Percentiles rank a stretch among this genome's conserved stretches.
Conservation (phyloP, 2,329 filamentous ascomycete genomes). For the Rosellinia necatrix region DNA sequence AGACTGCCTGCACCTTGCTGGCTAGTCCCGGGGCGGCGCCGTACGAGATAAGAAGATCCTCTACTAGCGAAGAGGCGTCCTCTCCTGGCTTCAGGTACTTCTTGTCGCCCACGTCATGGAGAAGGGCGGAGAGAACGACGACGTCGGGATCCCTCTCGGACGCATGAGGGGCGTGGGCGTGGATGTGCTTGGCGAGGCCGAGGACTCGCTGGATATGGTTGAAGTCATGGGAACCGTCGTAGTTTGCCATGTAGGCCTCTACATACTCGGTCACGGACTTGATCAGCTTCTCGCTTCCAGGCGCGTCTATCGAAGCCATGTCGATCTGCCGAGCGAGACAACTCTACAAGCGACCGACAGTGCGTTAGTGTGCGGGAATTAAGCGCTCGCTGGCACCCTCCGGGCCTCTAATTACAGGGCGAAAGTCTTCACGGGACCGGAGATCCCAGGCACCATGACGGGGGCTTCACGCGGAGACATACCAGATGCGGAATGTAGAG, state of each 20-base stretch:
- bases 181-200: constrained; percentile 70
- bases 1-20: constrained; percentile 70
- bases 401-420: too few relatives aligned
- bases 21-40: constrained; percentile 65
- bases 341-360: constrained; percentile 29
- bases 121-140: constrained; percentile 71
- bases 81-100: constrained; percentile 72
- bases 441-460: constrained; percentile 18
- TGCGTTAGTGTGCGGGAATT: constrained; percentile 33
- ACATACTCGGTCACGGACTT: constrained; percentile 65
- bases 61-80: constrained; percentile 60
- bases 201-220: constrained; percentile 81
- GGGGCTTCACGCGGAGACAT: constrained; percentile 16
- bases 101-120: constrained; percentile 89
- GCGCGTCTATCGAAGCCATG: constrained; percentile 34
- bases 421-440: constrained; percentile 27
- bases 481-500: constrained; percentile 22
- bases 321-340: constrained; percentile 25
- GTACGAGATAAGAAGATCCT: constrained; percentile 57
- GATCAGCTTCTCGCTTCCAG: constrained; percentile 51
- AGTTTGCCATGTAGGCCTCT: constrained; percentile 72
- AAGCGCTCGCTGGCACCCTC: constrained; percentile 35
- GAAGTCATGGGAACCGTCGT: constrained; percentile 89
- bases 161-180: constrained; percentile 45
- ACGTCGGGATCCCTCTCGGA: constrained; percentile 53